phyloP scores from a whole-genome alignment of 148 eudicot species.

The Rhododendron vialii region DNA sequence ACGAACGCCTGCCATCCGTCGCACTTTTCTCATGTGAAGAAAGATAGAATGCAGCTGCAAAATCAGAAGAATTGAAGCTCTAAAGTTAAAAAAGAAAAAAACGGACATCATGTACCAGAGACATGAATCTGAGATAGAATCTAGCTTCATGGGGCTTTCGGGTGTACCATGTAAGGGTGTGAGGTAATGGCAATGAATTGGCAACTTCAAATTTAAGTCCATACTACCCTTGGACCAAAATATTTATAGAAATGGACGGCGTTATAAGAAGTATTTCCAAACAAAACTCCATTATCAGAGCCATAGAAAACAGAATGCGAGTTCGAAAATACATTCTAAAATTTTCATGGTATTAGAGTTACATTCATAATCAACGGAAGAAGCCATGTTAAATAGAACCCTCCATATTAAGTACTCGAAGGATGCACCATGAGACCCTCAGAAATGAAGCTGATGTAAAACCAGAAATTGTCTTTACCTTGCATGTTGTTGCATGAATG shows the following conservation, averaged over 20 bases:
- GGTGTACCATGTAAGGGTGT: background rate
- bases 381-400: background rate
- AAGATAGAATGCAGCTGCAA: conserved; percentile 74
- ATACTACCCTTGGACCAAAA: background rate
- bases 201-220: background rate
- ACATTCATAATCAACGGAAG: background rate
- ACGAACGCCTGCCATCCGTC: conserved; percentile 78
- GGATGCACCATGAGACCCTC: background rate
- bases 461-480: background rate
- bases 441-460: background rate
- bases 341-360: background rate
- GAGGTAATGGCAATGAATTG: background rate
- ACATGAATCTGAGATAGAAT: background rate
- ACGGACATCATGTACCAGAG: background rate
- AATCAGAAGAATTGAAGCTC: background rate
- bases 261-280: background rate
- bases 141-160: background rate
- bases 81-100: background rate
- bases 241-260: background rate
- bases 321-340: background rate
- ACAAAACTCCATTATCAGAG: background rate
- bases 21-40: conserved; percentile 68
- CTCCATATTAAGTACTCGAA: background rate
- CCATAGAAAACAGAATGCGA: background rate
- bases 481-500: background rate